Evolutionary conservation across 192 early-diverging fungal species (phyloP).

Genomic region (Spizellomyces punctatus): DNA sequence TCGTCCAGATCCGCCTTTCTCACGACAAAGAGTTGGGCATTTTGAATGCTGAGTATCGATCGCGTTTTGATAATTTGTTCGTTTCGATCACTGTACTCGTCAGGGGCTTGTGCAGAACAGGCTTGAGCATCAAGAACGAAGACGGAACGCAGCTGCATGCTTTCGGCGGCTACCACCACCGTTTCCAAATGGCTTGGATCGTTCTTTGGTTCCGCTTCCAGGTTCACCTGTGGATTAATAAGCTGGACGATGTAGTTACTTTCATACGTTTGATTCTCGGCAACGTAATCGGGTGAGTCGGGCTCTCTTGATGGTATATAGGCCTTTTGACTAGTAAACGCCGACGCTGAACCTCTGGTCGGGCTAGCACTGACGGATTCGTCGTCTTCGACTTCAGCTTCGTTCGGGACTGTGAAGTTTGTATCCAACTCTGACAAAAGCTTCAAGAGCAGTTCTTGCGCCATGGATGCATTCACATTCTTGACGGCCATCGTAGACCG

Average conservation of each 20-base stretch:
- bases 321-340: slow-evolving; percentile 21
- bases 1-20: slow-evolving; percentile 20
- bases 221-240: slow-evolving; percentile 74
- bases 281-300: slow-evolving; percentile 53
- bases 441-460: slow-evolving; percentile 49
- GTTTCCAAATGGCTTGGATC: slow-evolving; percentile 44
- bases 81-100: slow-evolving; percentile 49
- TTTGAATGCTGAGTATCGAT: slow-evolving; percentile 62
- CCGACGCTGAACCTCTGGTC: slow-evolving; percentile 7
- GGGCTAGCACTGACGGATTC: slow-evolving; percentile 26
- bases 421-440: slow-evolving; percentile 48
- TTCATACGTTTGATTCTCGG: slow-evolving; percentile 54
- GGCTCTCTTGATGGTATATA: slow-evolving; percentile 51
- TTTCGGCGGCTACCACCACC: slow-evolving; percentile 62
- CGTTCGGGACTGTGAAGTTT: slow-evolving; percentile 48
- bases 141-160: slow-evolving; percentile 59
- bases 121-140: slow-evolving; percentile 55
- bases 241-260: slow-evolving; percentile 63
- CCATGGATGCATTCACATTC: slow-evolving; percentile 35
- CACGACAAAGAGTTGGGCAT: slow-evolving; percentile 66
- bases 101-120: slow-evolving; percentile 18
- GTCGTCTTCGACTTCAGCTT: slow-evolving; percentile 35
- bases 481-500: slow-evolving; percentile 24
- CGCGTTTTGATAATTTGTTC: slow-evolving; percentile 64
- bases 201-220: slow-evolving; percentile 55